Base-by-base conservation (phyloP, 306 rosid species). In the Calophaca sinica region DNA sequence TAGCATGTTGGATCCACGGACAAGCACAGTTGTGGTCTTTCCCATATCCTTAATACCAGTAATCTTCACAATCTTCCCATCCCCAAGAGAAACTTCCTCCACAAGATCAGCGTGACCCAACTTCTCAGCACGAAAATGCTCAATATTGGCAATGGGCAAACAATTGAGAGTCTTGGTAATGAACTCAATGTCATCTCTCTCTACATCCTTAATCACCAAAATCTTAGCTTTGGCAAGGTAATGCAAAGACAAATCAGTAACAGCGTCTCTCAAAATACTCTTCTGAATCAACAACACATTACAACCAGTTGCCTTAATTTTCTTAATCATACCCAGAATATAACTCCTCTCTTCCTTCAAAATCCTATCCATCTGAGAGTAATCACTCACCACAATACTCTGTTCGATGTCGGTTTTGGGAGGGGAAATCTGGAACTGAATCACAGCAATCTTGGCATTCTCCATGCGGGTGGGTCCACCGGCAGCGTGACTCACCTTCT, bases 391-490 rank as follows among this genome's bases (percentile, higher is more conserved):
- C 48, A 94, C 96, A 12, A 94, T 94, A 45, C 97, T 94, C 87
- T 94, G 99, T 53, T 94, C 99, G 3, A 94, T 94, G 38, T 94
- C 99, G 0, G 99, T 94, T 9, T 94, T 94, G 0, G 97, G 99
- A 0, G 99, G 97, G 0, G 99, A 94, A 84, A 94, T 94, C 92
- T 94, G 99, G 70, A 94, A 94, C 80, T 94, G 99, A 61, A 94
- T 94, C 54, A 94, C 99, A 2, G 96, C 99, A 62, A 94, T 92
- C 79, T 90, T 92, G 0, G 99, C 97, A 54, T 89, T 89, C 79
- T 94, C 99, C 92, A 90, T 87, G 7, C 99, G 83, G 0, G 93
- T 90, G 0, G 96, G 96, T n/a, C 99, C 99, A 2, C 99, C 99
- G 0, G 99, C 90, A 0, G 99, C 97, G 44, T 92, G 97, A n/a